These are phyloP conservation scores for Petunia hybrid DNA, from an alignment of 305 asterid species.

Conservation along the genomic window DNA sequence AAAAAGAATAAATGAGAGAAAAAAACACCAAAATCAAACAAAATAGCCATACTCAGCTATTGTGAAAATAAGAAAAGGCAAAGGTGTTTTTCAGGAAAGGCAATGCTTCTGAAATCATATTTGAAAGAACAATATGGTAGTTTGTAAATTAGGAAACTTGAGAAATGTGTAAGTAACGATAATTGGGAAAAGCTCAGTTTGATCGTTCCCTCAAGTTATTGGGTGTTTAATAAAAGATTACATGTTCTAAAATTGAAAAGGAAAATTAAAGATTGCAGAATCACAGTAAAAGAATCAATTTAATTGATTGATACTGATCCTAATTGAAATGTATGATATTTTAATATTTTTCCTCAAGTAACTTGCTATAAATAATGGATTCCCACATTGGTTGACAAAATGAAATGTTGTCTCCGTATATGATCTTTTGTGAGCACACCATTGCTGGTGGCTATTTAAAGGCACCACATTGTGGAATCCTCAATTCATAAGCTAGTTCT, in stretches of 20 bases:
- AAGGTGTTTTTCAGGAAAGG: background rate
- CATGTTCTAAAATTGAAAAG: no score
- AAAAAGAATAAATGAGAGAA: background rate
- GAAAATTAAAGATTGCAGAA: background rate
- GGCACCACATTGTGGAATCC: background rate
- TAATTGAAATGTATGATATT: background rate
- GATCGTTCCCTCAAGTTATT: background rate
- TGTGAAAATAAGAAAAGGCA: background rate
- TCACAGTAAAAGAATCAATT: background rate
- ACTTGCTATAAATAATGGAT: background rate
- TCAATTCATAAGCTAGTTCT: conserved; percentile 3
- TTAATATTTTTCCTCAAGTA: background rate
- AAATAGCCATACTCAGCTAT: background rate
- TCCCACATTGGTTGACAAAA: background rate
- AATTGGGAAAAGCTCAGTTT: background rate
- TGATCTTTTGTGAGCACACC: background rate
- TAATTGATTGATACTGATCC: background rate
- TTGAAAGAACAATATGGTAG: background rate
- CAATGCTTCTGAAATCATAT: background rate
- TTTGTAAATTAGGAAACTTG: background rate
- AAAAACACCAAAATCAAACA: background rate
- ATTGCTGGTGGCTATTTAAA: no score
- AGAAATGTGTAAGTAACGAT: background rate
- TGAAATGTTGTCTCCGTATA: background rate
- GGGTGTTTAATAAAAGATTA: background rate